phyloP scores from a whole-genome alignment of 208 protist genomes.

The Trypanosoma caninum region DNA sequence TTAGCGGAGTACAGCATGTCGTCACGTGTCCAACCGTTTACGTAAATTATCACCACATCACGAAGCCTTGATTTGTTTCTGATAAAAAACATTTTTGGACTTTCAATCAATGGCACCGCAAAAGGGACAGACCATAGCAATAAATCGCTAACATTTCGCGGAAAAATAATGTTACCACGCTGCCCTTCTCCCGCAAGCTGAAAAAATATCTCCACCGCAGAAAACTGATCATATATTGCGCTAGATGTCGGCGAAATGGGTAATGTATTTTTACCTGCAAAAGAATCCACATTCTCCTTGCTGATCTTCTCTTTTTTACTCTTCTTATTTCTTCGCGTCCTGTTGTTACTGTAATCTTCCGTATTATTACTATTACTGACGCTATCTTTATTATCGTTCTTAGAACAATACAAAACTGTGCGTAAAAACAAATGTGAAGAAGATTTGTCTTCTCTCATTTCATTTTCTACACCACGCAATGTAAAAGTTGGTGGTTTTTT shows the following conservation, averaged over 20 bases:
- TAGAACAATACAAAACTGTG: no score
- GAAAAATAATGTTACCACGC: conserved; percentile 31
- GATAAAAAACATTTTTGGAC: conserved; percentile 67
- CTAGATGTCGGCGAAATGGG: no score
- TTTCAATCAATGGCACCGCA: conserved; percentile 64
- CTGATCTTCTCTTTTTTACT: no score
- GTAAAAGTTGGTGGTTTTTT: no score
- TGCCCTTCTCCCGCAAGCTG: conserved; percentile 42
- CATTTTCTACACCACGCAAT: no score
- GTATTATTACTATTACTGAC: no score
- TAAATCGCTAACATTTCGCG: conserved; percentile 71
- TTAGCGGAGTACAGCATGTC: conserved; percentile 51
- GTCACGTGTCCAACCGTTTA: conserved; percentile 78
- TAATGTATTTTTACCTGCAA: neutral
- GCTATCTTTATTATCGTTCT: no score
- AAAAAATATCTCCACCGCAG: conserved; percentile 56
- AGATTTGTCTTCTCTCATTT: no score
- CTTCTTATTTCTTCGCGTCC: no score
- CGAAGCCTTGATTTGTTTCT: conserved; percentile 68
- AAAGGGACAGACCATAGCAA: conserved; percentile 72
- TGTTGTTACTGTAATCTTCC: no score
- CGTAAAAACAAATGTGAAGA: no score
- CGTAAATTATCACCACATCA: conserved; percentile 72
- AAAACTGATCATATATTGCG: conserved; percentile 26
- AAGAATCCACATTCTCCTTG: neutral